Percentiles rank a stretch among this genome's conserved stretches.
phyloP scores from a whole-genome alignment of 163 green algal genomes.

The Picocystis sp. region DNA sequence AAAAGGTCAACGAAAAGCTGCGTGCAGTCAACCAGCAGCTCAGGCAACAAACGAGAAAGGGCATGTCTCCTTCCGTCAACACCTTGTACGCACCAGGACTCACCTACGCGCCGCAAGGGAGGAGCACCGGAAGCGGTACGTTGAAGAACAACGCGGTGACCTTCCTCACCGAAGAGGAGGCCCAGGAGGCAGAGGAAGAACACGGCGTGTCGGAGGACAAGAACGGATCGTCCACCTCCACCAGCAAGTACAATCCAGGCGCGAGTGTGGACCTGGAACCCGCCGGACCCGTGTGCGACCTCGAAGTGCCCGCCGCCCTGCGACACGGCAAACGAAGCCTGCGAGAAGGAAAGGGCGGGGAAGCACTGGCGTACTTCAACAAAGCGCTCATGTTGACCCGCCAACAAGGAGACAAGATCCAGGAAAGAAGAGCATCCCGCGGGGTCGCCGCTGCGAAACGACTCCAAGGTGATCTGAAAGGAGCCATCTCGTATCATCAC shows the following conservation, averaged over 20 bases:
- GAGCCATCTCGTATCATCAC: conserved; percentile 8
- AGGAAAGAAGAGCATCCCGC: conserved; percentile 60
- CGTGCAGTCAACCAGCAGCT: conserved; percentile 85
- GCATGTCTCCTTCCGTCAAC: conserved; percentile 35
- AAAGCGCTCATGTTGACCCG: conserved; percentile 82
- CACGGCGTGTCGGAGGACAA: not conserved
- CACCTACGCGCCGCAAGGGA: conserved; percentile 42
- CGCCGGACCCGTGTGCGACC: conserved; percentile 1
- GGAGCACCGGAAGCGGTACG: not conserved
- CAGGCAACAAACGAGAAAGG: conserved; percentile 30
- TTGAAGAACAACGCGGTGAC: not conserved
- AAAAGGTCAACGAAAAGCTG: conserved; percentile 88
- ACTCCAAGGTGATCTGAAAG: conserved; percentile 8
- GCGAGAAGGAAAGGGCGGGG: conserved; percentile 42
- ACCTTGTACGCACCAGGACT: conserved; percentile 80
- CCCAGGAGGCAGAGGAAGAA: not conserved
- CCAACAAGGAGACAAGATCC: conserved; percentile 42
- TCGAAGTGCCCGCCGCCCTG: conserved; percentile 25
- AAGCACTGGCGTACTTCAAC: conserved; percentile 65
- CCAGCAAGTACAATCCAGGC: not conserved
- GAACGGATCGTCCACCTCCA: not conserved
- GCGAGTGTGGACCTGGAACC: not conserved
- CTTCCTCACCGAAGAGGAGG: not conserved
- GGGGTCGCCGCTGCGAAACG: conserved; percentile 59
- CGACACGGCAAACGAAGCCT: conserved; percentile 57